Conservation (phyloP, 257 asterid species). For the Scutellaria minor region DNA sequence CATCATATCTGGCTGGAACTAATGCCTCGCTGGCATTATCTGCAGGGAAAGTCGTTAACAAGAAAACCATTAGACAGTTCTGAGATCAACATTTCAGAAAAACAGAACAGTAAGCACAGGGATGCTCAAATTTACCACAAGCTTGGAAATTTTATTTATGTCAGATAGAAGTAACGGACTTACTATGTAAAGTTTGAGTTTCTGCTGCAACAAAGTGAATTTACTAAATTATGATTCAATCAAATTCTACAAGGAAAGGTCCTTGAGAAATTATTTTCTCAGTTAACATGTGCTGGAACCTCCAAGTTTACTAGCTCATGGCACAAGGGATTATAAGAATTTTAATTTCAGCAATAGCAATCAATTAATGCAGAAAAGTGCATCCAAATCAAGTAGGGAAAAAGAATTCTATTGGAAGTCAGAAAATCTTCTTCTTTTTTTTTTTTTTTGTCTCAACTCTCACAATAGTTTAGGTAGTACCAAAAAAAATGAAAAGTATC, state of each 20-base stretch:
- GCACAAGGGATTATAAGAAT: neutral
- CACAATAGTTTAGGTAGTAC: neutral
- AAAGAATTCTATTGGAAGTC: neutral
- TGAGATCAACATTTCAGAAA: neutral
- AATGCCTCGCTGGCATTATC: slow-evolving; percentile 68
- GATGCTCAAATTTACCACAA: neutral
- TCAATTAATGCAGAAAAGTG: neutral
- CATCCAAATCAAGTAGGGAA: neutral
- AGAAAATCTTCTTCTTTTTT: neutral
- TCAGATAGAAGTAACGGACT: neutral
- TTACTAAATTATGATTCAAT: slow-evolving; percentile 13
- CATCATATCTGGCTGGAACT: slow-evolving; percentile 76
- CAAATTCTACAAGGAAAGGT: slow-evolving; percentile 4
- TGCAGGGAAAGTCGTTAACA: slow-evolving; percentile 37
- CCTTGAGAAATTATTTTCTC: neutral
- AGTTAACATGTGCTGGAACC: slow-evolving; percentile 26
- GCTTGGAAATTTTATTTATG: neutral
- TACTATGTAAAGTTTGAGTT: neutral
- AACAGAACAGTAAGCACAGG: neutral
- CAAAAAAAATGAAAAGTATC: neutral
- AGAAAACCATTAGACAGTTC: slow-evolving; percentile 21
- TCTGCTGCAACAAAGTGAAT: neutral
- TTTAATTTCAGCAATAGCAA: neutral
- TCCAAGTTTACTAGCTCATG: slow-evolving; percentile 14
- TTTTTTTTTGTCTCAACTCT: neutral